Conservation (phyloP, 257 asterid species). For the Leonotis leonurus region DNA sequence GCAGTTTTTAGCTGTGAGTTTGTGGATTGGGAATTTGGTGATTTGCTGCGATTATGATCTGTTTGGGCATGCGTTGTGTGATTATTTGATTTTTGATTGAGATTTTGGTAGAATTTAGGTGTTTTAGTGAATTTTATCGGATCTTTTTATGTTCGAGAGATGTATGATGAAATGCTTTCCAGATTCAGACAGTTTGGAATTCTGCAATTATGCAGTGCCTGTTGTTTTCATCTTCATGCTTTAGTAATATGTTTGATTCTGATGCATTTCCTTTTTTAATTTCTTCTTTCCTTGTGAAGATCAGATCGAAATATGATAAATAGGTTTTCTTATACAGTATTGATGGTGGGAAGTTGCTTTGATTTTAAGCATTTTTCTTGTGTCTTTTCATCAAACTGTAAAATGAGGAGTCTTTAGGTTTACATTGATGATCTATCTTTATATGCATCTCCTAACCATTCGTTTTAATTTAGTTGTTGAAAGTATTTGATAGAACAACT, state of each 20-base stretch:
- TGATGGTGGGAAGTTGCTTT: no score
- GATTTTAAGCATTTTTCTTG: no score
- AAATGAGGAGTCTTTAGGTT: no score
- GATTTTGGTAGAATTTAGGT: neutral
- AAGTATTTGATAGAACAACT: no score
- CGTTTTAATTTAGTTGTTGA: no score
- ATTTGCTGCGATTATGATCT: conserved; percentile 1
- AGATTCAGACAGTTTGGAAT: neutral
- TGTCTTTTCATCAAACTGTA: no score
- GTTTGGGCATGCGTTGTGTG: neutral
- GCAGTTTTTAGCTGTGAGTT: neutral
- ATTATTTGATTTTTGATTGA: neutral
- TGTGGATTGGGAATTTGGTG: neutral
- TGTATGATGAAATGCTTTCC: no score
- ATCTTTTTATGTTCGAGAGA: neutral
- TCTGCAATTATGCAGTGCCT: neutral
- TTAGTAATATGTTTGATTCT: neutral
- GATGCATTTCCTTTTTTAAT: neutral
- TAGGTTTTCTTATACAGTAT: no score
- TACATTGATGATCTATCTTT: no score
- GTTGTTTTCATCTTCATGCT: neutral
- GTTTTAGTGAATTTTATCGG: neutral
- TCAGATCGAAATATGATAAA: no score
- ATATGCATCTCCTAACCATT: no score
- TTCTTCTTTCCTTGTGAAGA: no score